Base-by-base conservation (phyloP, 2,329 filamentous ascomycete genomes). In the Cercospora zeina region DNA sequence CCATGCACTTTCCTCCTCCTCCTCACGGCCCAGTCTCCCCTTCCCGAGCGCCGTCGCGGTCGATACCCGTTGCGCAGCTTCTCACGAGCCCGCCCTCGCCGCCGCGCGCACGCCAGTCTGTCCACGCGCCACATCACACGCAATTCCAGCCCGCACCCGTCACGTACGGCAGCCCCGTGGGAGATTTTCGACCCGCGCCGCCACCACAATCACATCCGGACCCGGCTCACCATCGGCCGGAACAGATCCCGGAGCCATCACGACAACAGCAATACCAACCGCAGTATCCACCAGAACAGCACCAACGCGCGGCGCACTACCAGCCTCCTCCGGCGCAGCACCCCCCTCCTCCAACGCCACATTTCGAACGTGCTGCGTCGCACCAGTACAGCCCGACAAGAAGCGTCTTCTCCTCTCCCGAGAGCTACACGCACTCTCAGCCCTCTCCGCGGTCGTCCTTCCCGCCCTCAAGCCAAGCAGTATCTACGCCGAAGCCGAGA, bases 1-100 rank as follows among this genome's bases (percentile, higher is more conserved):
- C 76, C 37, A 72, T 77, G 59, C 76, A 75, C 53, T 69, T 78
- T 24, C 24, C 24, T 3, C 75, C 74, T 24, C 24, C 24, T 3
- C 75, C 74, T 21, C 75, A 74, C 31, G 72, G 72, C 56, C 70
- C 72, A 62, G 27, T 30, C 24, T 65, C 62, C 13, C 60, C 63
- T 16, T 27, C 65, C 27, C 59, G 58, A 53, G n/a, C 58, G 11
- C 60, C 61, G 9, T 59, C 64, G 34, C 50, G 67, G 49, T 64
- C 67, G 10, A 68, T 70, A 50, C 63, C 68, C 14, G 69, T 70
- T 8, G 39, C 67, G 34, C 58, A 68, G 63, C 72, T 75, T 13
- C 66, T 68, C n/a, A 47, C 66, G 24, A 59, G 63, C 37, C 66
- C 66, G 21, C 73, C 76, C 59, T 73, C 76, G 74, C 65, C 73